Conservation (phyloP, 495 filamentous ascomycete genomes). For the Arthonia radiata region DNA sequence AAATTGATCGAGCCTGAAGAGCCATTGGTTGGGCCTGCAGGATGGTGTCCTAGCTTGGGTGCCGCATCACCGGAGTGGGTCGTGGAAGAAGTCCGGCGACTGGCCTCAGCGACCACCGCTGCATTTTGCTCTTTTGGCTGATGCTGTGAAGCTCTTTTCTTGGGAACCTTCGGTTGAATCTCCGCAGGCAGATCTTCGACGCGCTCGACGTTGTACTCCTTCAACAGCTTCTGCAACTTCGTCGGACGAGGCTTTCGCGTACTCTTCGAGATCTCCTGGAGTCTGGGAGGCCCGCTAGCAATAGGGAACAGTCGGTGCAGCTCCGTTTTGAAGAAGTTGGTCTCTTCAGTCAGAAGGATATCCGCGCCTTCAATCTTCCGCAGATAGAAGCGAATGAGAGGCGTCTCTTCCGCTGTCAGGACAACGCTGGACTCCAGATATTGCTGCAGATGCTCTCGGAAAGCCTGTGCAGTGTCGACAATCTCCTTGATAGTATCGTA, state of each 20-base stretch:
- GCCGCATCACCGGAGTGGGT: too few species aligned
- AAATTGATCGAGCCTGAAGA: too few species aligned
- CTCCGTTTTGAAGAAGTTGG: conserved; percentile 90
- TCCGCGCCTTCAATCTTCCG: conserved; percentile 97
- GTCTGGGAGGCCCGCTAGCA: conserved; percentile 59
- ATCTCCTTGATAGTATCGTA: conserved; percentile 65
- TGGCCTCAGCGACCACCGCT: too few species aligned
- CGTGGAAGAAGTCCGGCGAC: too few species aligned
- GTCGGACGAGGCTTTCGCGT: conserved; percentile 96
- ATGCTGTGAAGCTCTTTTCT: too few species aligned
- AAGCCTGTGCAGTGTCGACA: conserved; percentile 56
- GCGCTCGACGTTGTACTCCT: conserved; percentile 57
- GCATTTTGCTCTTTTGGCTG: too few species aligned
- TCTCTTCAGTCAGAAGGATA: conserved; percentile 74
- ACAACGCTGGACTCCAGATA: conserved; percentile 53
- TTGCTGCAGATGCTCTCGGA: conserved; percentile 55
- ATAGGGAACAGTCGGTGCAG: conserved; percentile 92
- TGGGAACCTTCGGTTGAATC: too few species aligned
- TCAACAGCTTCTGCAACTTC: conserved; percentile 91
- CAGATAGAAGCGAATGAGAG: conserved; percentile 85
- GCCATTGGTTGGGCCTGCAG: too few species aligned
- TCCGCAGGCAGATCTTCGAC: conserved; percentile 84
- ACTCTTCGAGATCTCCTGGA: conserved; percentile 61
- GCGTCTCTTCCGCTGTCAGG: conserved; percentile 61
- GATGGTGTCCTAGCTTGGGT: too few species aligned